phyloP scores from a whole-genome alignment of 257 asterid genomes.

The Mitragyna speciosa region DNA sequence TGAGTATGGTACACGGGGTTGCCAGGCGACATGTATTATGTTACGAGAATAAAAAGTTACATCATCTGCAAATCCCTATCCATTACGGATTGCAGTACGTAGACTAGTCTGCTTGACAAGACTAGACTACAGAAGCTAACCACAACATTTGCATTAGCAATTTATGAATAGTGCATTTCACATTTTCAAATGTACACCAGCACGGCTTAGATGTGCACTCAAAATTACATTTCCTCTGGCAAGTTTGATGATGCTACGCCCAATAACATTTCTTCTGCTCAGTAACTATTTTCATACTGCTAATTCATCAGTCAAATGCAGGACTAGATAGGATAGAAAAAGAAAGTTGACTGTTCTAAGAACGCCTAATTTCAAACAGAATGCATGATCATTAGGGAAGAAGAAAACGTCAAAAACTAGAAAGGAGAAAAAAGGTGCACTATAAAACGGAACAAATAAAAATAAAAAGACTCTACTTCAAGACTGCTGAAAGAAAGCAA shows the following conservation, averaged over 20 bases:
- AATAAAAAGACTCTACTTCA: conserved; percentile 4
- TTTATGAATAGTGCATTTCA: too few species aligned
- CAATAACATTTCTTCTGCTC: neutral
- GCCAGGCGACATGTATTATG: neutral
- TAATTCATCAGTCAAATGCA: neutral
- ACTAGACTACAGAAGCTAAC: neutral
- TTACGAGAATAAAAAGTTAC: neutral
- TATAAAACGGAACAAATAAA: neutral
- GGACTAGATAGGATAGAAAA: neutral
- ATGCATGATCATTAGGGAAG: too few species aligned
- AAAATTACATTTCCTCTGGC: neutral
- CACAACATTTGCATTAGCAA: neutral
- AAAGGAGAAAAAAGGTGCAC: neutral
- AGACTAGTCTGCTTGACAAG: neutral
- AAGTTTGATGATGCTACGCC: neutral
- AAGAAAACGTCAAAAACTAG: neutral
- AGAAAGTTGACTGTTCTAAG: neutral
- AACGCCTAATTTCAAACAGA: neutral
- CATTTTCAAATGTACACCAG: conserved; percentile 1
- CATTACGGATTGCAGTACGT: neutral
- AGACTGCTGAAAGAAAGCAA: neutral
- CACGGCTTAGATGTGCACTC: neutral
- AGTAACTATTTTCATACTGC: neutral
- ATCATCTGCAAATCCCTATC: neutral
- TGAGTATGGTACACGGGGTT: neutral